Conservation (phyloP, 2,329 filamentous ascomycete species). For the Xylaria sp. region DNA sequence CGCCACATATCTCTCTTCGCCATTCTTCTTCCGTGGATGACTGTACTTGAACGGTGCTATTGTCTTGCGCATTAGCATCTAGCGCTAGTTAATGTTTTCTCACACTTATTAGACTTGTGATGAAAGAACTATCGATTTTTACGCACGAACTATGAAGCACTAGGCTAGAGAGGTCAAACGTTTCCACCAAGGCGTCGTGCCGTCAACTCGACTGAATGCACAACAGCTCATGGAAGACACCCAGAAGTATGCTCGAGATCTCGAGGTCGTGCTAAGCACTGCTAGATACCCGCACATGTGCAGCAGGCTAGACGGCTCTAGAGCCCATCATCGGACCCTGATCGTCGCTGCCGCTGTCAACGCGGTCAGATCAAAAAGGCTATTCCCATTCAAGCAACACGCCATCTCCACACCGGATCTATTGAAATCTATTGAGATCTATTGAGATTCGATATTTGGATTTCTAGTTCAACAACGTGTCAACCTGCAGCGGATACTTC, state of each 20-base stretch:
- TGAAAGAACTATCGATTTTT: not conserved
- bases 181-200: too few relatives aligned
- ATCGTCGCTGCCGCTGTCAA: not conserved
- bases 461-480: not conserved
- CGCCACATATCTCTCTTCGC: not conserved
- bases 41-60: not conserved
- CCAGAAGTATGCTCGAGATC: not conserved
- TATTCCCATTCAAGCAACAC: not conserved
- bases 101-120: not conserved
- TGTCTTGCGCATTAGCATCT: not conserved
- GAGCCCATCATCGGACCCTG: not conserved
- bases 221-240: not conserved
- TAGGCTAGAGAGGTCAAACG: not conserved
- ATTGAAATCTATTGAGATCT: not conserved
- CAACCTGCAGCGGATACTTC: not conserved
- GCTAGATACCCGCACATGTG: not conserved
- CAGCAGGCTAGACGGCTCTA: not conserved
- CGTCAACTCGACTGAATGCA: not conserved
- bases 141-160: not conserved
- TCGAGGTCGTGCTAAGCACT: not conserved
- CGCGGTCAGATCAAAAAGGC: not conserved
- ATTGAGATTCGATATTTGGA: not conserved
- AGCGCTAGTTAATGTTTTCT: not conserved
- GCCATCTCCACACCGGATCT: not conserved
- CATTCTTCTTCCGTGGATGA: not conserved